Conservation (phyloP, 2,329 filamentous ascomycete species). For the Cryphonectria radicalis region DNA sequence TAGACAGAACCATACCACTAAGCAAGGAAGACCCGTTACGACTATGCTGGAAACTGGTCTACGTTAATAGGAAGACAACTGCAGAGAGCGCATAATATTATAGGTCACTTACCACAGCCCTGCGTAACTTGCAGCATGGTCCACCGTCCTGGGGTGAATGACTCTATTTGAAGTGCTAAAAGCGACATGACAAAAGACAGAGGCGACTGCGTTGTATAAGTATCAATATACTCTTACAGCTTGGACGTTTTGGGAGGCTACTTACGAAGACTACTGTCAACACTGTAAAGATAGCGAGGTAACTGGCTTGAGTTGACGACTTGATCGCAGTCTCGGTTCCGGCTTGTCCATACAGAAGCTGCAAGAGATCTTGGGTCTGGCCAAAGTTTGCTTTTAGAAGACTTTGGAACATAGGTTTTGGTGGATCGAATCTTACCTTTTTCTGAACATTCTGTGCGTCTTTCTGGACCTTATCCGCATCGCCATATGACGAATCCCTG, state of each 20-base stretch:
- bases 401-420: neutral
- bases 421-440: neutral
- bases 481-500: neutral
- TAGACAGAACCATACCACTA: no score
- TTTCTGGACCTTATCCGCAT: neutral
- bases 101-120: neutral
- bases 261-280: constrained; percentile 11
- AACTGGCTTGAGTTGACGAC: constrained; percentile 8
- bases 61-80: no score
- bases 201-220: constrained; percentile 7
- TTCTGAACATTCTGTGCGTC: neutral
- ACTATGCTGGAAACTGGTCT: no score
- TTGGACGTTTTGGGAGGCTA: neutral
- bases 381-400: neutral
- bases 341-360: constrained; percentile 13
- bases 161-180: neutral
- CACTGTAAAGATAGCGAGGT: constrained; percentile 5
- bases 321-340: constrained; percentile 12
- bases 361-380: neutral
- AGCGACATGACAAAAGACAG: constrained; percentile 4
- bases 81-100: no score
- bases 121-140: constrained; percentile 28
- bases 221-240: neutral
- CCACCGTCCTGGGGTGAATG: constrained; percentile 19
- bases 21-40: no score